Evolutionary conservation across 2,329 filamentous ascomycete genomes (phyloP).

Genomic region (Bipolaris victoriae): DNA sequence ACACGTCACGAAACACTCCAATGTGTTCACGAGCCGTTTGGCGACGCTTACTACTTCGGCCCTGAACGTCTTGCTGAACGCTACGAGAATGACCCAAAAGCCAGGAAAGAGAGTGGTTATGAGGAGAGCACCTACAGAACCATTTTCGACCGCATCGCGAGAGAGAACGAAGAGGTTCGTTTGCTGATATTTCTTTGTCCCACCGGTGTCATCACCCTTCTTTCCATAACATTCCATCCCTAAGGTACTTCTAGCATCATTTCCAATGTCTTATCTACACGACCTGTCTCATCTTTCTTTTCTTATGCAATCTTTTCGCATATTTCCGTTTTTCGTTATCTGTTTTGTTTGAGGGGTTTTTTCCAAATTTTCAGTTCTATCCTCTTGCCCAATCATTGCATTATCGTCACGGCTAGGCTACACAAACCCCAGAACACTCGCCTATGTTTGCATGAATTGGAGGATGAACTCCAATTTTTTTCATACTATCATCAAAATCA

Average conservation of each 20-base stretch:
- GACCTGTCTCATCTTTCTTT: constrained; percentile 12
- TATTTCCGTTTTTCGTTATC: not conserved
- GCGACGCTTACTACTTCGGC: constrained; percentile 94
- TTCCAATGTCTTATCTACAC: not conserved
- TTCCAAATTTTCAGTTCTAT: not conserved
- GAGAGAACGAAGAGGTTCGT: constrained; percentile 74
- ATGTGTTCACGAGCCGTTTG: constrained; percentile 94
- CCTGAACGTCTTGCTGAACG: constrained; percentile 83
- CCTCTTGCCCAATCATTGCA: not conserved
- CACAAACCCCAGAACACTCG: not conserved
- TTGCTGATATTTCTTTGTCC: constrained; percentile 19
- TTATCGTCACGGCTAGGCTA: not conserved
- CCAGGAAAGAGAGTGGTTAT: constrained; percentile 66
- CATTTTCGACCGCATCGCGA: constrained; percentile 77
- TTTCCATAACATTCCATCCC: not conserved
- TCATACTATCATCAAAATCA: too few relatives aligned
- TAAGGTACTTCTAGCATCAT: not conserved
- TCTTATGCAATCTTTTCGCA: not conserved
- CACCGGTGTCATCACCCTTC: not conserved
- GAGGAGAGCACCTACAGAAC: constrained; percentile 73
- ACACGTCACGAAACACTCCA: constrained; percentile 80
- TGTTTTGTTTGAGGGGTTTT: constrained; percentile 12
- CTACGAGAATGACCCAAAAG: constrained; percentile 72
- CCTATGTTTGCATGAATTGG: not conserved
- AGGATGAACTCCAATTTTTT: too few relatives aligned